Conservation (phyloP, 768 basidiomycete genomes). For the Royoungia palumana region DNA sequence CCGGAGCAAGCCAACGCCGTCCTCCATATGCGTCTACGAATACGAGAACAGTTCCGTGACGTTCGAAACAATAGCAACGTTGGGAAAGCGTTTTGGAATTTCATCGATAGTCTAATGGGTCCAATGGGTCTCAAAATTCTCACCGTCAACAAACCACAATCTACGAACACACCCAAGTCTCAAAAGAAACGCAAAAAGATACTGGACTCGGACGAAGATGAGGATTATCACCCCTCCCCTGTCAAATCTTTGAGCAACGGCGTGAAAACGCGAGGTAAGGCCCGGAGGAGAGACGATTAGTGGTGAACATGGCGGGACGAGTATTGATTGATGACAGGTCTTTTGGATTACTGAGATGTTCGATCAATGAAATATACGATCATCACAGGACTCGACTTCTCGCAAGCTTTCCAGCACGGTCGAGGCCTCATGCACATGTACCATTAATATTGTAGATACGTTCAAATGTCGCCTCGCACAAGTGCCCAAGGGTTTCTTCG, state of each 20-base stretch:
- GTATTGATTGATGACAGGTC: background rate
- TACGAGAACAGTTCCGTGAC: slow-evolving; percentile 58
- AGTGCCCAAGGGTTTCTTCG: too few species aligned
- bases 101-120: slow-evolving; percentile 43
- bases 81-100: slow-evolving; percentile 54
- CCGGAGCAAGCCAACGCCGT: slow-evolving; percentile 55
- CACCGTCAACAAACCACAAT: slow-evolving; percentile 17
- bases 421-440: too few species aligned
- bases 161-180: slow-evolving; percentile 8
- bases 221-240: slow-evolving; percentile 46
- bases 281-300: slow-evolving; percentile 22
- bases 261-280: slow-evolving; percentile 40
- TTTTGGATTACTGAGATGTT: background rate
- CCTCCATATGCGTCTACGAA: slow-evolving; percentile 49
- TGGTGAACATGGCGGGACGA: background rate
- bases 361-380: background rate
- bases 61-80: slow-evolving; percentile 60
- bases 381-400: background rate
- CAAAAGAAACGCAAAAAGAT: slow-evolving; percentile 32
- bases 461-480: too few species aligned
- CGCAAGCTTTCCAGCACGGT: background rate
- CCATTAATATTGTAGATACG: too few species aligned
- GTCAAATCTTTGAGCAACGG: slow-evolving; percentile 38
- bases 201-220: slow-evolving; percentile 41
- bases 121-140: slow-evolving; percentile 32